A percentile compares a stretch with the other conserved stretches of the same genome.
Evolutionary conservation across 495 filamentous ascomycete species (phyloP).

Genomic region (Barbatosphaeria neglecta): DNA sequence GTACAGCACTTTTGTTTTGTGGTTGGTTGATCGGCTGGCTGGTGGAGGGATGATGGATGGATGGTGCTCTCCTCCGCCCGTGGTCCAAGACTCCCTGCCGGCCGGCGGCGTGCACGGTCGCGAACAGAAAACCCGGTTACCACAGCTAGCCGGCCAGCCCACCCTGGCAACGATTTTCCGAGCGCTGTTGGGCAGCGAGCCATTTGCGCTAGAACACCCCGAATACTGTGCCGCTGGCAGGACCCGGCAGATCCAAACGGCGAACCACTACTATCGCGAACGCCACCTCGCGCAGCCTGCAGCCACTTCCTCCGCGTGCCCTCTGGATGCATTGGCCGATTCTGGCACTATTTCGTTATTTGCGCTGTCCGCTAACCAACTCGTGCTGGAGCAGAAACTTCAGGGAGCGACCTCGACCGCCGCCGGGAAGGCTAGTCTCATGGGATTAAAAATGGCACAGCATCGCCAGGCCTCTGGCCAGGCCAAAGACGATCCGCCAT

Average conservation of each 20-base stretch:
- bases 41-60: background rate
- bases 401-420: background rate
- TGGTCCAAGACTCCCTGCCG: background rate
- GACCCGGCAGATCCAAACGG: background rate
- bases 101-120: background rate
- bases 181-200: background rate
- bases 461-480: slow-evolving; percentile 27
- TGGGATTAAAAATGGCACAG: slow-evolving; percentile 29
- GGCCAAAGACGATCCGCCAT: slow-evolving; percentile 22
- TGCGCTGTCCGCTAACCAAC: background rate
- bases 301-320: too few species aligned
- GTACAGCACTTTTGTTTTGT: too few species aligned
- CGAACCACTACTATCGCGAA: too few species aligned
- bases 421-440: slow-evolving; percentile 2
- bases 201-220: too few species aligned
- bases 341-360: too few species aligned
- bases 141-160: background rate
- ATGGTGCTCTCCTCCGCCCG: too few species aligned
- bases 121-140: background rate
- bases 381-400: background rate
- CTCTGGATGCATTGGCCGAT: too few species aligned
- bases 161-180: background rate
- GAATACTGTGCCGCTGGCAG: background rate
- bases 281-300: too few species aligned
- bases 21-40: background rate